Evolutionary conservation across 192 early-diverging fungal genomes (phyloP).

Genomic region (Entomortierella beljakovae): DNA sequence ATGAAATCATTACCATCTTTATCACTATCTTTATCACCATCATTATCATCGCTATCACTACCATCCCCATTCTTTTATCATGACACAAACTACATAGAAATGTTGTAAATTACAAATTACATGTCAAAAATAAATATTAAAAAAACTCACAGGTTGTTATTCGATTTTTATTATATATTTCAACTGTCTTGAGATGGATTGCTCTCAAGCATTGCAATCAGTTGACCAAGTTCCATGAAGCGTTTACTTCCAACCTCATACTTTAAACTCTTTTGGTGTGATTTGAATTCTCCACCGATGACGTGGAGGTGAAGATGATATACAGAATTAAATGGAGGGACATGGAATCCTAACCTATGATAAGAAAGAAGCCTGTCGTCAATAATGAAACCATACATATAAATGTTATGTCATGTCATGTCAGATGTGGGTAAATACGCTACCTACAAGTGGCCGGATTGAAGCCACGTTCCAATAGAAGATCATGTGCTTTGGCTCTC

Average conservation of each 20-base stretch:
- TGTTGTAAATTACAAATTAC: too few species aligned
- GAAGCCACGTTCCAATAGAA: slow-evolving; percentile 35
- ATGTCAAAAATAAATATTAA: too few species aligned
- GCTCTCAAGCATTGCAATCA: slow-evolving; percentile 9
- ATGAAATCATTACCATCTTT: neutral
- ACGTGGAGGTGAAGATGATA: slow-evolving; percentile 78
- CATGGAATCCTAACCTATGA: slow-evolving; percentile 72
- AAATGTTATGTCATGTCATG: too few species aligned
- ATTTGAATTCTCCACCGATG: slow-evolving; percentile 66
- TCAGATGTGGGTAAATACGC: too few species aligned
- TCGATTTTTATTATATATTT: neutral
- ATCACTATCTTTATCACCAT: too few species aligned
- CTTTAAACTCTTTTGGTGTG: slow-evolving; percentile 1
- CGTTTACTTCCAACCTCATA: slow-evolving; percentile 29
- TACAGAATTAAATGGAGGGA: slow-evolving; percentile 78
- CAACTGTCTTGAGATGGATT: neutral
- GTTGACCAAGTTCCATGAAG: slow-evolving; percentile 31
- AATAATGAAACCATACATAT: too few species aligned
- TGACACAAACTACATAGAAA: too few species aligned
- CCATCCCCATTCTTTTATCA: too few species aligned
- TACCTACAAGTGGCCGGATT: slow-evolving; percentile 27
- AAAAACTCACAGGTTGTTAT: too few species aligned
- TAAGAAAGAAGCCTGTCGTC: neutral
- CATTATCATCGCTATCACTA: too few species aligned
- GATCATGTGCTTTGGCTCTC: slow-evolving; percentile 30